Evolutionary conservation across 768 basidiomycete species (phyloP), one percentile per base, ranked within the genome.

Genomic region (Kwoniella bestiolae): DNA sequence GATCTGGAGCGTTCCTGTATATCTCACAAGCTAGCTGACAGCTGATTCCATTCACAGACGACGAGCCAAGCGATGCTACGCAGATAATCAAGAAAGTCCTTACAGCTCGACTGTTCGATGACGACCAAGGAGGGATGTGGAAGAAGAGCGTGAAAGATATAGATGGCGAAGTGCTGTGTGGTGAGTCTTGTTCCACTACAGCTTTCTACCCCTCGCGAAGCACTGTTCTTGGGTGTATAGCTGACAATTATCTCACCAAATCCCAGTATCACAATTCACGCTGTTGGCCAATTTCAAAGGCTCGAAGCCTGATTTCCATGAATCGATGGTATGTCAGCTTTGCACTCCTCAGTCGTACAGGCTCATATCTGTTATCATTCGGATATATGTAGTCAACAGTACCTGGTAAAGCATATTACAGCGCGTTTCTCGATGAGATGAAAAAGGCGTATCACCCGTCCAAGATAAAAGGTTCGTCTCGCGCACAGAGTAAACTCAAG

Each of bases 211-310:
- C n/a, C n/a, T n/a, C n/a, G n/a, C n/a, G n/a, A n/a, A n/a, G n/a
- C n/a, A n/a, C n/a, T n/a, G n/a, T n/a, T n/a, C n/a, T n/a, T n/a
- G n/a, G n/a, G n/a, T n/a, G n/a, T n/a, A n/a, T n/a, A n/a, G n/a
- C n/a, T n/a, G n/a, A n/a, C n/a, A n/a, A n/a, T n/a, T n/a, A n/a
- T n/a, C n/a, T n/a, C n/a, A n/a, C n/a, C n/a, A n/a, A n/a, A n/a
- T n/a, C n/a, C 1, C 69, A 77, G 76, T 94, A 16, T 94, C 94
- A 1, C 95, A 98, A 72, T 95, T 96, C 79, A 94, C 94, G 1
- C 85, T 99, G 28, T 81, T 94, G 76, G 91, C 93, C 25, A 89
- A 90, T 65, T 92, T 92, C 57, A 96, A 96, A 80, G 92, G 92
- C 14, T 60, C 74, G 18, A 81, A 79, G 44, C 80, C 79, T 25